Percentiles rank a stretch among this genome's conserved stretches.
Conservation (phyloP, 2,329 filamentous ascomycete genomes). For the Colletotrichum brevisporum region DNA sequence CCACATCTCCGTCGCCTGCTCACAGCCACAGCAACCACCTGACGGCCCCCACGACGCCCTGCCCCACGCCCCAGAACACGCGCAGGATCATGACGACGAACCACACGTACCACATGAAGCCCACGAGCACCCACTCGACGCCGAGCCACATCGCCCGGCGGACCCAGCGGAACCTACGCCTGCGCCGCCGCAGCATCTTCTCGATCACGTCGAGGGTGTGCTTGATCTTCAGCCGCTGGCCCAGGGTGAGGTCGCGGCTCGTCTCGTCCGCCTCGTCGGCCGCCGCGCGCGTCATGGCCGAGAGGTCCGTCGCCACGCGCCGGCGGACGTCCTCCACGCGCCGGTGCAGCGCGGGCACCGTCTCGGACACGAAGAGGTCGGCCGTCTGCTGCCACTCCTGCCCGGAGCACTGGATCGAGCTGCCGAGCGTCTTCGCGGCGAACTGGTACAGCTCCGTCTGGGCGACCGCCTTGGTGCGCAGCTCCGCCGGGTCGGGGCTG, state of each 20-base stretch:
- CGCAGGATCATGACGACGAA: slow-evolving; percentile 85
- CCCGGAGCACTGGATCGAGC: slow-evolving; percentile 61
- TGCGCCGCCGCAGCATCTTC: slow-evolving; percentile 78
- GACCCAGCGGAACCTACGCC: slow-evolving; percentile 79
- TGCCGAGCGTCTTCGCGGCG: slow-evolving; percentile 65
- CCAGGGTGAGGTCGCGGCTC: slow-evolving; percentile 80
- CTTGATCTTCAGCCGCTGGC: slow-evolving; percentile 85
- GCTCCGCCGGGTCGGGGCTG: slow-evolving; percentile 51
- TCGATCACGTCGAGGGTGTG: slow-evolving; percentile 84
- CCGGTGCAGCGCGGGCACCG: slow-evolving; percentile 66
- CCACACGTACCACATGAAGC: slow-evolving; percentile 96
- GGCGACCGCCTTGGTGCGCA: slow-evolving; percentile 53
- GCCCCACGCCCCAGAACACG: slow-evolving; percentile 73
- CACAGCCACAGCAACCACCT: slow-evolving; percentile 89
- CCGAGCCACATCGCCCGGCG: slow-evolving; percentile 83
- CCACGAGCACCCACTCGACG: slow-evolving; percentile 90
- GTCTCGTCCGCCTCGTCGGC: slow-evolving; percentile 87
- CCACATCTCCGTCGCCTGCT: slow-evolving; percentile 36
- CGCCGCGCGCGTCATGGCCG: slow-evolving; percentile 73
- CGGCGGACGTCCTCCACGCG: slow-evolving; percentile 63
- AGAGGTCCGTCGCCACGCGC: slow-evolving; percentile 67
- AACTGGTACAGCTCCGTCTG: slow-evolving; percentile 64
- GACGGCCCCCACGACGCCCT: slow-evolving; percentile 71
- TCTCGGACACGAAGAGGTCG: slow-evolving; percentile 69
- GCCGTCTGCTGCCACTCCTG: slow-evolving; percentile 72